phyloP scores from a whole-genome alignment of 2,329 filamentous ascomycete genomes.

The Ascochyta viciae-villosae region DNA sequence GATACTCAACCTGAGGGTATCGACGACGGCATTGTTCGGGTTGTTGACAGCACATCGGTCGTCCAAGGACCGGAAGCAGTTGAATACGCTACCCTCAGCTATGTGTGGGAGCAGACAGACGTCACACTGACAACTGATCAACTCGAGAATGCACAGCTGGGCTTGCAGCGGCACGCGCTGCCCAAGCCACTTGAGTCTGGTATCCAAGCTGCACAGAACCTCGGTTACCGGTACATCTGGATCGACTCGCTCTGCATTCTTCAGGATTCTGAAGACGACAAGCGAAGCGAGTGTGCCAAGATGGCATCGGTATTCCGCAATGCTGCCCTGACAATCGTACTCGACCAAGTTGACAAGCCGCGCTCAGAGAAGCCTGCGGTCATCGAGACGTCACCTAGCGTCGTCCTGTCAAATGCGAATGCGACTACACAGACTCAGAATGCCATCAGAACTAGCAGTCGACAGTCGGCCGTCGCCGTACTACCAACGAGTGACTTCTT shows the following conservation, averaged over 20 bases:
- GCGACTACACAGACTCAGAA: background rate
- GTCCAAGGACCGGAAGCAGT: conserved; percentile 6
- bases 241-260: conserved; percentile 45
- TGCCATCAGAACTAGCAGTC: background rate
- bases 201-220: conserved; percentile 31
- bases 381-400: background rate
- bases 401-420: background rate
- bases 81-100: conserved; percentile 41
- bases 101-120: conserved; percentile 34
- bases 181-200: conserved; percentile 35
- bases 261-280: conserved; percentile 43
- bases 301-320: conserved; percentile 47
- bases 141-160: conserved; percentile 22
- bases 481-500: conserved; percentile 24
- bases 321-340: conserved; percentile 41
- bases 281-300: conserved; percentile 36
- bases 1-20: conserved; percentile 33
- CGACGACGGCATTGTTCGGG: conserved; percentile 22
- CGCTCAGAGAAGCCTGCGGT: background rate
- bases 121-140: conserved; percentile 28
- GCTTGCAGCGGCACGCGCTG: conserved; percentile 28
- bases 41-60: conserved; percentile 34
- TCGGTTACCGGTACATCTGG: conserved; percentile 46
- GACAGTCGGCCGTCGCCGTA: conserved; percentile 16
- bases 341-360: conserved; percentile 25